Conservation (phyloP, 208 protist genomes). For the Leishmania major region DNA sequence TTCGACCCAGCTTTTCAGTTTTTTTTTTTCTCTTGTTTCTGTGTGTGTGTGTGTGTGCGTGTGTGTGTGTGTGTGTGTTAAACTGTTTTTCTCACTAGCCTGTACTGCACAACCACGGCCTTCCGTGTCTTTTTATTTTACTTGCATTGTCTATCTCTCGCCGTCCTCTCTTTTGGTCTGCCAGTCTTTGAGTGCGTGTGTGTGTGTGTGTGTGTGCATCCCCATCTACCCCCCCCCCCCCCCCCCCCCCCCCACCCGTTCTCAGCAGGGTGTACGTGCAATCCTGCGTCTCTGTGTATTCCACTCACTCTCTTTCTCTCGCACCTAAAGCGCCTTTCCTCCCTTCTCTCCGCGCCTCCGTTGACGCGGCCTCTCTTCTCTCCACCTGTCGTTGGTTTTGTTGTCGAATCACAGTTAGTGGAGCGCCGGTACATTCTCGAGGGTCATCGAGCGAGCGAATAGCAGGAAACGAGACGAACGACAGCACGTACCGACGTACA, state of each 20-base stretch:
- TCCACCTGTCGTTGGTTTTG: background rate
- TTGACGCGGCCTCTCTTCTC: background rate
- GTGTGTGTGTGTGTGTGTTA: background rate
- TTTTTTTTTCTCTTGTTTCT: background rate
- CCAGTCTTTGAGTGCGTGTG: background rate
- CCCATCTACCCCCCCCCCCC: too few relatives aligned
- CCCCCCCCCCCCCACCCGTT: too few relatives aligned
- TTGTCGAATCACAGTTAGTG: background rate
- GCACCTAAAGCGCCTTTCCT: background rate
- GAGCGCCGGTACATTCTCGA: background rate
- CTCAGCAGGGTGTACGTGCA: background rate
- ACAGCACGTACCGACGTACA: background rate
- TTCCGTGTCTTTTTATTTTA: background rate
- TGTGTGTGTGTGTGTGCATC: background rate
- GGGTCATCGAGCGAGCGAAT: background rate
- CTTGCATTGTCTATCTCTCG: background rate
- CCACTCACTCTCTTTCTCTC: background rate
- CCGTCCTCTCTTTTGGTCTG: background rate
- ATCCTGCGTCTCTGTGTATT: background rate
- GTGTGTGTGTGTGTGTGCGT: background rate
- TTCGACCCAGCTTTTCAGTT: background rate
- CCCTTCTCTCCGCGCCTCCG: background rate
- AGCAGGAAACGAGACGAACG: background rate
- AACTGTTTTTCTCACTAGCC: background rate
- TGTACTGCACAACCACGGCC: too few relatives aligned